These are phyloP conservation scores for Chlorella variabilis DNA, from an alignment of 163 green algal genomes.

Conservation along the genomic window DNA sequence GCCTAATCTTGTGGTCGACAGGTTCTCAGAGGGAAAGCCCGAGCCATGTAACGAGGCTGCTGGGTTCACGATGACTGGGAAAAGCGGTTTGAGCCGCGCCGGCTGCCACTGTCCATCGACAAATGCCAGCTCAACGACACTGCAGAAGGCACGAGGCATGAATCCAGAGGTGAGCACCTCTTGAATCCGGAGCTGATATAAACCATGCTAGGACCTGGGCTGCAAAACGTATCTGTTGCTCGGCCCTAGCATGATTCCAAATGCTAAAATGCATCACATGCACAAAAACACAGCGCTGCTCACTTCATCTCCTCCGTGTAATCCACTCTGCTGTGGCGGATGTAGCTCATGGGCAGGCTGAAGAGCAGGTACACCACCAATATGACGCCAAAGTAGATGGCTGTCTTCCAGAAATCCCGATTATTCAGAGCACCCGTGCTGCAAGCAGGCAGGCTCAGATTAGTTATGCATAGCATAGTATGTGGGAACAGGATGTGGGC, in stretches of 20 bases:
- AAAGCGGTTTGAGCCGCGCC: too few species aligned
- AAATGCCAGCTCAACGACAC: slow-evolving; percentile 42
- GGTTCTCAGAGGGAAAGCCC: too few species aligned
- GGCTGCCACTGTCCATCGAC: slow-evolving; percentile 37
- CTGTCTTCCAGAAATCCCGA: slow-evolving; percentile 6
- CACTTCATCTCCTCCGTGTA: not conserved
- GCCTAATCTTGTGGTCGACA: too few species aligned
- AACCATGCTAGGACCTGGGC: not conserved
- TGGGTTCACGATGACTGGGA: too few species aligned
- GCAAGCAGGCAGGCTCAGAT: not conserved
- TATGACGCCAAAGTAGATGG: not conserved
- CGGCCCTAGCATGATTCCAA: too few species aligned
- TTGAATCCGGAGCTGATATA: slow-evolving; percentile 1
- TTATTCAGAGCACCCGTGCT: not conserved
- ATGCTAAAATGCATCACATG: not conserved
- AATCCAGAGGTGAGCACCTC: not conserved
- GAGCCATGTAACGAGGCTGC: too few species aligned
- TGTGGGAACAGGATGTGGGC: too few species aligned
- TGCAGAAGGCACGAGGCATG: too few species aligned
- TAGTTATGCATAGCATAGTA: too few species aligned
- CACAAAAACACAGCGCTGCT: not conserved
- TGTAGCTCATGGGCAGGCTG: slow-evolving; percentile 29
- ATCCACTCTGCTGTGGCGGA: slow-evolving; percentile 21
- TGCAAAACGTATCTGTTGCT: not conserved
- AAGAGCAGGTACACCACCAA: slow-evolving; percentile 21